phyloP scores from a whole-genome alignment of 2,329 filamentous ascomycete species.

The Fusarium guadeloupense region DNA sequence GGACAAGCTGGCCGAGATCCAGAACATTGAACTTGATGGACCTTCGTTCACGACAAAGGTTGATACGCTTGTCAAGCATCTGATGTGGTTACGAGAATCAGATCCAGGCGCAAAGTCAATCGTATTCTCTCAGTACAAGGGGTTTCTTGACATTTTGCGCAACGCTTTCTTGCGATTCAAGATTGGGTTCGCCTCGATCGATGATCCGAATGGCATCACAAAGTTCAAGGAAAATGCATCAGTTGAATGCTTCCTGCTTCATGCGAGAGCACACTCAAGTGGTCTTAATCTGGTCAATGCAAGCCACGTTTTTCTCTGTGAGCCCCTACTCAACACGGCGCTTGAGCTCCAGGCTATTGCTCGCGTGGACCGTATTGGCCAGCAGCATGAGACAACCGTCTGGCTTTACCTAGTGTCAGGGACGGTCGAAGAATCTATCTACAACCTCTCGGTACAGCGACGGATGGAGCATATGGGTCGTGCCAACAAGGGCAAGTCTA shows the following conservation, averaged over 20 bases:
- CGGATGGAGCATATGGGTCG: constrained; percentile 78
- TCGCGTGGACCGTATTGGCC: constrained; percentile 93
- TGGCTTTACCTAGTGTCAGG: constrained; percentile 95
- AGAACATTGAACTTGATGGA: constrained; percentile 77
- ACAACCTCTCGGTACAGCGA: constrained; percentile 82
- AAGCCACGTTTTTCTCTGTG: constrained; percentile 92
- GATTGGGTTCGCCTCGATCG: constrained; percentile 78
- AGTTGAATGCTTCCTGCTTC: constrained; percentile 85
- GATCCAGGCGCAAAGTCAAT: constrained; percentile 91
- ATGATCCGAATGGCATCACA: constrained; percentile 73
- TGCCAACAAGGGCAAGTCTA: constrained; percentile 50
- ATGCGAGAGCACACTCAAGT: constrained; percentile 87
- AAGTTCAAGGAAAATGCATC: constrained; percentile 79
- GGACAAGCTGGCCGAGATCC: constrained; percentile 79
- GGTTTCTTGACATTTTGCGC: constrained; percentile 79
- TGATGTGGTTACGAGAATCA: constrained; percentile 84
- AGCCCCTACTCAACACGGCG: constrained; percentile 91
- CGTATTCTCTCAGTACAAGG: constrained; percentile 88
- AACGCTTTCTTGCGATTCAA: constrained; percentile 75
- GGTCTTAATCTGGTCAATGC: constrained; percentile 93
- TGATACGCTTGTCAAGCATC: constrained; percentile 81
- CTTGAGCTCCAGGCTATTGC: constrained; percentile 95
- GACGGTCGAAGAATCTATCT: constrained; percentile 92
- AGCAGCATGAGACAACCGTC: constrained; percentile 86
- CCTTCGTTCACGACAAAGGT: constrained; percentile 90